Conservation (phyloP, 2,329 filamentous ascomycete species). For the Exophiala mesophila region DNA sequence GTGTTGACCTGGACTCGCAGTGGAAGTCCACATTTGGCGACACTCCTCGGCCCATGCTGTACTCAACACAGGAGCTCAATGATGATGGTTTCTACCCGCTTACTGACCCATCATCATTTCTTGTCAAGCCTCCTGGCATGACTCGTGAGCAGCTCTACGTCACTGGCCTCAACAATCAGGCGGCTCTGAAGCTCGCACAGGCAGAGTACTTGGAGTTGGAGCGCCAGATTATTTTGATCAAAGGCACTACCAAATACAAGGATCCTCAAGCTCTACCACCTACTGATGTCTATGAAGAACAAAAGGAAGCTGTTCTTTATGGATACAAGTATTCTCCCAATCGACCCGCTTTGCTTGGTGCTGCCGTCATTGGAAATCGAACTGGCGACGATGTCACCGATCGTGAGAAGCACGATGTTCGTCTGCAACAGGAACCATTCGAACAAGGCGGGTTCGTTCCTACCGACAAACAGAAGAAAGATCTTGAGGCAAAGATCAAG, state of each 20-base stretch:
- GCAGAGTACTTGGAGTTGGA: slow-evolving; percentile 53
- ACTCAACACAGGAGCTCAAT: slow-evolving; percentile 18
- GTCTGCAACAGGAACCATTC: slow-evolving; percentile 53
- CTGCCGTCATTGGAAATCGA: slow-evolving; percentile 32
- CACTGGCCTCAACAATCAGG: slow-evolving; percentile 51
- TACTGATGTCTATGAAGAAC: slow-evolving; percentile 51
- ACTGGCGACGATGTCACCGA: slow-evolving; percentile 23
- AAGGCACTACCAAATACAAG: slow-evolving; percentile 48
- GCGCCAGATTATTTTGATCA: slow-evolving; percentile 44
- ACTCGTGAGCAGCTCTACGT: slow-evolving; percentile 42
- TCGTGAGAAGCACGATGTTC: slow-evolving; percentile 32
- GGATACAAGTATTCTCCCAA: slow-evolving; percentile 55
- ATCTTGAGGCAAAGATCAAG: slow-evolving; percentile 34
- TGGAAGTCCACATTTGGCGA: slow-evolving; percentile 25
- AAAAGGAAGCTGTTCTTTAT: slow-evolving; percentile 58
- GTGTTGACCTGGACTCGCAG: slow-evolving; percentile 15
- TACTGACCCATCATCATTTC: slow-evolving; percentile 21
- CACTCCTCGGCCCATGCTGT: slow-evolving; percentile 19
- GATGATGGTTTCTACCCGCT: slow-evolving; percentile 25
- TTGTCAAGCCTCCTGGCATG: slow-evolving; percentile 17
- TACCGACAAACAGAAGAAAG: slow-evolving; percentile 38
- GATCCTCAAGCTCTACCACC: slow-evolving; percentile 43
- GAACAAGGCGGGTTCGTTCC: slow-evolving; percentile 47
- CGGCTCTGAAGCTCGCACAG: slow-evolving; percentile 52
- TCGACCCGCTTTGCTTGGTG: slow-evolving; percentile 21